Percentiles rank a stretch among this genome's conserved stretches.
phyloP scores from a whole-genome alignment of 768 basidiomycete genomes.

The Suillus decipiens region DNA sequence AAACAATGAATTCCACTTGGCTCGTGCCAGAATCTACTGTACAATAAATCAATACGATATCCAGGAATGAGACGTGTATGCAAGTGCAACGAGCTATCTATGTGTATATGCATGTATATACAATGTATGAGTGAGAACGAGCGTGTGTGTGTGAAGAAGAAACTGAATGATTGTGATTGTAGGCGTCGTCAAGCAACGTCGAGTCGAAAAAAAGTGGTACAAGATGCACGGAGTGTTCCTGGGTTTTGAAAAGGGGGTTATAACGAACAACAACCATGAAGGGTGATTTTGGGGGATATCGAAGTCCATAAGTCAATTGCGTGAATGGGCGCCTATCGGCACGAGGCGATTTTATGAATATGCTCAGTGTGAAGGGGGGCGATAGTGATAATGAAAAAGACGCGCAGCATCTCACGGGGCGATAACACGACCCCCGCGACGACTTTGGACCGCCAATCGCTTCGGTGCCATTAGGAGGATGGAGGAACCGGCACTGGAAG shows the following conservation, averaged over 20 bases:
- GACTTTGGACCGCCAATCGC: conserved; percentile 20
- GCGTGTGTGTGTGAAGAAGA: conserved; percentile 23
- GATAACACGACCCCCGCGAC: conserved; percentile 16
- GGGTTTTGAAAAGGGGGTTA: conserved; percentile 14
- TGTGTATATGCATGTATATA: conserved; percentile 41
- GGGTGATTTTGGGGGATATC: conserved; percentile 9
- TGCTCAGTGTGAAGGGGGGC: conserved; percentile 1
- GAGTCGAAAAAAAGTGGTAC: conserved; percentile 7
- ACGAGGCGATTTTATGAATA: conserved; percentile 11
- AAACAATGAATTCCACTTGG: conserved; percentile 25
- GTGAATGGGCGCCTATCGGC: conserved; percentile 10
- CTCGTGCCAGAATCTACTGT: conserved; percentile 27
- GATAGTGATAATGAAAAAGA: conserved; percentile 7
- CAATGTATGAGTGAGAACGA: conserved; percentile 34
- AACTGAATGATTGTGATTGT: conserved; percentile 26
- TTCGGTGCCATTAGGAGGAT: conserved; percentile 34
- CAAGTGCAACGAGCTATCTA: conserved; percentile 26
- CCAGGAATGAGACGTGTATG: conserved; percentile 30
- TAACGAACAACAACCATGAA: conserved; percentile 9
- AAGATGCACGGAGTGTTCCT: conserved; percentile 24
- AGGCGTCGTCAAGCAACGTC: conserved; percentile 23
- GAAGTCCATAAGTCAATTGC: conserved; percentile 2
- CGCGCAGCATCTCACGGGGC: conserved; percentile 16
- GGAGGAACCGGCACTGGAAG: conserved; percentile 30
- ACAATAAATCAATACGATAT: conserved; percentile 39